Evolutionary conservation across 345 rosid genomes (phyloP).

Genomic region (Pistacia vera): DNA sequence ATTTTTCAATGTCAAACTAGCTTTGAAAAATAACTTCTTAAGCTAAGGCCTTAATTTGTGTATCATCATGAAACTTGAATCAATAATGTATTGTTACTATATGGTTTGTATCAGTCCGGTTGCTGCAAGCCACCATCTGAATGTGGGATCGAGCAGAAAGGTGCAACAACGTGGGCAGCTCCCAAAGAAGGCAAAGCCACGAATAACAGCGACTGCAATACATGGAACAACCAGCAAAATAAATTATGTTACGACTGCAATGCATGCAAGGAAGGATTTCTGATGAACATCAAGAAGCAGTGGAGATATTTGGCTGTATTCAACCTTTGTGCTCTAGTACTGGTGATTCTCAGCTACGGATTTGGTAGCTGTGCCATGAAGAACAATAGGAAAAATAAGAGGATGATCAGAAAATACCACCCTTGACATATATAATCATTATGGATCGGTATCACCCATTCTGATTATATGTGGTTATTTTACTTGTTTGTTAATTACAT

Average conservation of each 20-base stretch:
- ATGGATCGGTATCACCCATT: no score
- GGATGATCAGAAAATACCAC: background rate
- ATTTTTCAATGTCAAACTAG: no score
- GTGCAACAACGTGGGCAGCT: conserved; percentile 33
- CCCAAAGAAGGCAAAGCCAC: background rate
- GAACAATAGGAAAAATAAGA: conserved; percentile 14
- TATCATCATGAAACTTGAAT: no score
- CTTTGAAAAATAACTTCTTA: no score
- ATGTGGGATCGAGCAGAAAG: conserved; percentile 34
- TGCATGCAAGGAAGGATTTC: conserved; percentile 47
- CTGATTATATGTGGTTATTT: no score
- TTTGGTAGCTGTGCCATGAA: conserved; percentile 35
- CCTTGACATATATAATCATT: background rate
- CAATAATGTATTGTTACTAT: no score
- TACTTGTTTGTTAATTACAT: no score
- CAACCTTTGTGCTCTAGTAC: conserved; percentile 16
- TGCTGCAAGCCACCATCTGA: conserved; percentile 55
- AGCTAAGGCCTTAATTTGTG: no score
- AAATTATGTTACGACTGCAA: conserved; percentile 45
- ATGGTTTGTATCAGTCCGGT: conserved; percentile 31
- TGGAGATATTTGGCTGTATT: conserved; percentile 27
- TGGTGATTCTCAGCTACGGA: conserved; percentile 25
- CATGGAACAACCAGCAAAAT: conserved; percentile 40
- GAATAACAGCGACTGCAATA: conserved; percentile 26
- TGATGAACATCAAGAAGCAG: conserved; percentile 33